Percentiles rank a stretch among this genome's conserved stretches.
phyloP scores from a whole-genome alignment of 768 basidiomycete species.

The Mycena latifolia region DNA sequence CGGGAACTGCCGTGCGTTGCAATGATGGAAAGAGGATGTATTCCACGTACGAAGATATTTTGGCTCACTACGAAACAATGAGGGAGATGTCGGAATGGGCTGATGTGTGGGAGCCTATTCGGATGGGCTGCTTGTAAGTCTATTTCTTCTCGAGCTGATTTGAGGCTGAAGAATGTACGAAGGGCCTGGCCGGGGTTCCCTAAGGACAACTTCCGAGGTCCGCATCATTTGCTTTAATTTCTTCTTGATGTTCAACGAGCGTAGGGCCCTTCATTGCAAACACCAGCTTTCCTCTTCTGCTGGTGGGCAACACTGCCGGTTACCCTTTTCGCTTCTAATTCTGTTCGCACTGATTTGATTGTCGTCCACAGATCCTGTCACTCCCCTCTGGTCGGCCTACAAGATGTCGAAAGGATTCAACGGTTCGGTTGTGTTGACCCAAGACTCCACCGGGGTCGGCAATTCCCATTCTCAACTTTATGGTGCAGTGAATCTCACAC shows the following conservation, averaged over 20 bases:
- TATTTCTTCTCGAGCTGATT: background rate
- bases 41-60: constrained; percentile 2
- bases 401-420: constrained; percentile 37
- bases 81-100: constrained; percentile 12
- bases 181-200: constrained; percentile 17
- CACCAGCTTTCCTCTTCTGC: constrained; percentile 16
- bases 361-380: constrained; percentile 33
- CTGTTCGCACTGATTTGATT: background rate
- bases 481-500: constrained; percentile 22
- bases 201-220: constrained; percentile 28
- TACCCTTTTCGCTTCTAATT: constrained; percentile 38
- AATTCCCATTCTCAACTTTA: background rate
- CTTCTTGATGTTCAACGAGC: constrained; percentile 62
- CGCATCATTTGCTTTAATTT: background rate
- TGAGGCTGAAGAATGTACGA: constrained; percentile 1
- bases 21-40: constrained; percentile 26
- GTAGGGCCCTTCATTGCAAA: constrained; percentile 44
- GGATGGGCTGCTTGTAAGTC: constrained; percentile 18
- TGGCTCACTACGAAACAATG: constrained; percentile 9
- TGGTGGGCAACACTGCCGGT: constrained; percentile 30
- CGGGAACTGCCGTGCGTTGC: background rate
- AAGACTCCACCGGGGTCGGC: constrained; percentile 33
- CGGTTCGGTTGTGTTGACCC: constrained; percentile 38
- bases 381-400: constrained; percentile 34
- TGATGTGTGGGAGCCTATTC: constrained; percentile 7